Evolutionary conservation across 2,329 filamentous ascomycete genomes (phyloP).

Genomic region (Colletotrichum destructivum): DNA sequence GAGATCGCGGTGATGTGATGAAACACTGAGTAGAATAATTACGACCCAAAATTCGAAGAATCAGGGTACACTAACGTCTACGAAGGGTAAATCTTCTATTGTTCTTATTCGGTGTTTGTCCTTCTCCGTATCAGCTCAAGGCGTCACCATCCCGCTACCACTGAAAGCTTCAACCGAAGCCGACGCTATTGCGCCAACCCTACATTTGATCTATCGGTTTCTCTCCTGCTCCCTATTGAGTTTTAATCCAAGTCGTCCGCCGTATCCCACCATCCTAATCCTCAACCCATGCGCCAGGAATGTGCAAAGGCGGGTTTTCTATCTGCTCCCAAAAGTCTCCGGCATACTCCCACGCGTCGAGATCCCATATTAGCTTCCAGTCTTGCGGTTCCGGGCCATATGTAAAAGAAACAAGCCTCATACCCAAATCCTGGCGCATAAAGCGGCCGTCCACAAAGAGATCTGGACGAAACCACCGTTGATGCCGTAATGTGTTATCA

Average conservation of each 20-base stretch:
- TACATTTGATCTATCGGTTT: rapidly evolving
- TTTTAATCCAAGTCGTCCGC: neutral
- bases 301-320: neutral
- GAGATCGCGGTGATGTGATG: no score
- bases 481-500: rapidly evolving
- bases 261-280: neutral
- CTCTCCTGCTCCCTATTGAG: neutral
- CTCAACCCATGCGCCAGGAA: constrained; percentile 22
- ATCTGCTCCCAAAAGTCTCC: constrained; percentile 27
- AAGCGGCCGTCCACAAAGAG: no score
- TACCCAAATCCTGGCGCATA: neutral
- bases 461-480: neutral
- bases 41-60: no score
- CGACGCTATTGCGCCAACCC: neutral
- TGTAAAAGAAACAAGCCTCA: neutral
- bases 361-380: constrained; percentile 23
- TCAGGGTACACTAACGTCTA: no score
- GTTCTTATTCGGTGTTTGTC: no score
- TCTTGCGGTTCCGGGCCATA: constrained; percentile 3
- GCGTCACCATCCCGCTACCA: no score
- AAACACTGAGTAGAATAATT: no score
- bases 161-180: no score
- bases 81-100: no score
- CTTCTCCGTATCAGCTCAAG: no score
- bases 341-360: constrained; percentile 6